phyloP scores from a whole-genome alignment of 371 early-diverging fungal genomes.

The Haplosporangium sp. region DNA sequence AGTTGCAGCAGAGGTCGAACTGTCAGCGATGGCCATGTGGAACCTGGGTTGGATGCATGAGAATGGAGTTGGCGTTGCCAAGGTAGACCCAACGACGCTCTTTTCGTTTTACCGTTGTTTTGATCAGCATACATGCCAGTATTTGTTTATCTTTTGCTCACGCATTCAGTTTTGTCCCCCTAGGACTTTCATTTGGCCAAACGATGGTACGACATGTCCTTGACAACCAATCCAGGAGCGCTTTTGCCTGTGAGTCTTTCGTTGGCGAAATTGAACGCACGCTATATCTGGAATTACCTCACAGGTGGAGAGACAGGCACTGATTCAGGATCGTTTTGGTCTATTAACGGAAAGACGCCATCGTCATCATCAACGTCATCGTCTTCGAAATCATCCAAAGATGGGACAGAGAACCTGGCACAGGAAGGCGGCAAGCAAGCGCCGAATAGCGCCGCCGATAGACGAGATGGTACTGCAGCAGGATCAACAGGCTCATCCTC shows the following conservation, averaged over 20 bases:
- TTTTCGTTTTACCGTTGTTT: not conserved
- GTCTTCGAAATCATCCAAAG: not conserved
- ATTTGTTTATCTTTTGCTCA: conserved; percentile 10
- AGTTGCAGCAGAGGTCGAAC: conserved; percentile 86
- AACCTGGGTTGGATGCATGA: conserved; percentile 98
- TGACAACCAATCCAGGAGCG: conserved; percentile 81
- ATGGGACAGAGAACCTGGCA: not conserved
- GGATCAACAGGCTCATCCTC: not conserved
- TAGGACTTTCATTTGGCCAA: conserved; percentile 94
- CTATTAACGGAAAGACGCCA: conserved; percentile 46
- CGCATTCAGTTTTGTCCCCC: not conserved
- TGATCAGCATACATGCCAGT: no score
- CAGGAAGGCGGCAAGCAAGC: not conserved
- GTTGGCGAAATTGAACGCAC: conserved; percentile 75
- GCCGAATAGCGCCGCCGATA: not conserved
- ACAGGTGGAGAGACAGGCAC: conserved; percentile 66
- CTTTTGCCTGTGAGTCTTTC: conserved; percentile 86
- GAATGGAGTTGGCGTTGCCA: conserved; percentile 89
- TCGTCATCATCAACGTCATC: not conserved
- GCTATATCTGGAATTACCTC: conserved; percentile 75
- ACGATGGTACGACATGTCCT: conserved; percentile 86
- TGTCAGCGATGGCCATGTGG: conserved; percentile 92
- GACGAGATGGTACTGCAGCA: not conserved
- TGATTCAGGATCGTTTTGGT: conserved; percentile 52
- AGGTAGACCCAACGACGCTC: conserved; percentile 55